A percentile compares a stretch with the other conserved stretches of the same genome.
These are phyloP conservation scores for Aureobasidium zeae DNA, from an alignment of 2,329 filamentous ascomycete genomes.

Conservation along the genomic window DNA sequence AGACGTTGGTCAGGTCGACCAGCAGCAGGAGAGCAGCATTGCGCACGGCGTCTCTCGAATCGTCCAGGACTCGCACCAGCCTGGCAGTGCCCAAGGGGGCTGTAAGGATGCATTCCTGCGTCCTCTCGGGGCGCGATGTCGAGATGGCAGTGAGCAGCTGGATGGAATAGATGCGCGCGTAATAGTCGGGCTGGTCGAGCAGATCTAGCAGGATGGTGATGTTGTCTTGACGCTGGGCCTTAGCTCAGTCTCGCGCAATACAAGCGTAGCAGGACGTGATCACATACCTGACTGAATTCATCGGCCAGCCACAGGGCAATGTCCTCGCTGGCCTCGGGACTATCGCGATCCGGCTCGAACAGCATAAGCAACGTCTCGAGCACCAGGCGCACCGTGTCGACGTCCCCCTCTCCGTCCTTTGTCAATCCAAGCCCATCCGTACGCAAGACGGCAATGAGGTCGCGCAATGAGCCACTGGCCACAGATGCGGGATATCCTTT, in stretches of 20 bases:
- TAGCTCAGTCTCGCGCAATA: constrained; percentile 39
- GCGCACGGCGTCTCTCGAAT: constrained; percentile 74
- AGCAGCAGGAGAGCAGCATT: constrained; percentile 83
- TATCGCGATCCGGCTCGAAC: constrained; percentile 60
- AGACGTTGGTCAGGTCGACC: constrained; percentile 70
- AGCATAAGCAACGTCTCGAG: constrained; percentile 93
- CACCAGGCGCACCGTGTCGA: constrained; percentile 91
- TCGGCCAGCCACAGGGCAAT: constrained; percentile 94
- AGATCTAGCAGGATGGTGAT: constrained; percentile 84
- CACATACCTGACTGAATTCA: constrained; percentile 78
- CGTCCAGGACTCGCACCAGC: constrained; percentile 74
- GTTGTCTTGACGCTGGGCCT: constrained; percentile 75
- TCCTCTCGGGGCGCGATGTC: constrained; percentile 75
- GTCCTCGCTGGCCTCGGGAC: constrained; percentile 86
- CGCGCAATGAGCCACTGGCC: constrained; percentile 81
- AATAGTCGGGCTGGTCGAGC: constrained; percentile 64
- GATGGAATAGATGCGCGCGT: constrained; percentile 74
- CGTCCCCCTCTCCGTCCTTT: constrained; percentile 47
- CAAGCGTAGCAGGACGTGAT: constrained; percentile 4
- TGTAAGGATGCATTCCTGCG: constrained; percentile 87
- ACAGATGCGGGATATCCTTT: constrained; percentile 95
- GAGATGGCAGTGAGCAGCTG: constrained; percentile 83
- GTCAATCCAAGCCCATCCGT: constrained; percentile 52
- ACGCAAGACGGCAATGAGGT: constrained; percentile 72
- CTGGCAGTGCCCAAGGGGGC: constrained; percentile 82